Conservation (phyloP, 441 rosid species). For the Syzygium syzygioides region DNA sequence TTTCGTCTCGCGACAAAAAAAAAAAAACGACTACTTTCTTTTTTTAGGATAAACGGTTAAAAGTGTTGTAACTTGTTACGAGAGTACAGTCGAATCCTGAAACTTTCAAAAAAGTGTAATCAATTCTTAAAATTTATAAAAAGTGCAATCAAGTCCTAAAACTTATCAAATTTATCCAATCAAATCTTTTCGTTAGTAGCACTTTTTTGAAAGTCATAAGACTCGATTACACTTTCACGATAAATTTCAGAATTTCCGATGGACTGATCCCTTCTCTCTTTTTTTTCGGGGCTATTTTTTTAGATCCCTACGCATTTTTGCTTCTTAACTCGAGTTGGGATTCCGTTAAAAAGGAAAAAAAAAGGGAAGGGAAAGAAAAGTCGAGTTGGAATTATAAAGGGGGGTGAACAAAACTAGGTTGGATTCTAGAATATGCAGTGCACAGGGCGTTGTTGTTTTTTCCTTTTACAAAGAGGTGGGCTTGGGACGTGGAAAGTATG, state of each 20-base stretch:
- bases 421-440: not conserved
- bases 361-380: not conserved
- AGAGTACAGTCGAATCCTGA: fast-evolving
- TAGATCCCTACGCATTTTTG: not conserved
- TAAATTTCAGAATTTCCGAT: too few species aligned
- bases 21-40: not conserved
- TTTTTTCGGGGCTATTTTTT: not conserved
- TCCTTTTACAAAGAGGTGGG: not conserved
- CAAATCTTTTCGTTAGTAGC: too few species aligned
- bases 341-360: not conserved
- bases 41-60: not conserved
- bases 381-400: not conserved
- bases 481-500: not conserved
- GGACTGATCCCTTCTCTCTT: too few species aligned
- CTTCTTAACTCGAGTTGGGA: too few species aligned
- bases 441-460: not conserved
- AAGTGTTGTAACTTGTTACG: too few species aligned
- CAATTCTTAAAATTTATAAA: too few species aligned
- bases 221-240: too few species aligned
- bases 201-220: too few species aligned
- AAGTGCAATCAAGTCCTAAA: too few species aligned
- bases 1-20: not conserved
- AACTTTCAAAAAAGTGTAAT: too few species aligned
- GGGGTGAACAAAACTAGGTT: not conserved
- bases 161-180: too few species aligned